Evolutionary conservation across 306 rosid species (phyloP), one percentile per base, ranked within the genome.

Genomic region (Acmispon strigosus): DNA sequence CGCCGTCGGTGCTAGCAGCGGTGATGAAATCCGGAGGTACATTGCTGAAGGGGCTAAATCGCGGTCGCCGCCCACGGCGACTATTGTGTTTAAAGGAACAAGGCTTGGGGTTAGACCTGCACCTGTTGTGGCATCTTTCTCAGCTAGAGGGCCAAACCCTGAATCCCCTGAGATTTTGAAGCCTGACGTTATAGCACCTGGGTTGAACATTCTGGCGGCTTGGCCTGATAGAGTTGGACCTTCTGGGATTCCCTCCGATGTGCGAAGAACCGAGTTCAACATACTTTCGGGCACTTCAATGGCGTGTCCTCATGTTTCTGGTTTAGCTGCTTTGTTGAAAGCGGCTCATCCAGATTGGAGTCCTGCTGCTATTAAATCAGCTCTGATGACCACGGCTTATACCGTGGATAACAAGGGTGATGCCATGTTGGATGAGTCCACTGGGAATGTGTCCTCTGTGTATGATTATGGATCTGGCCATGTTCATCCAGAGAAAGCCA

Each of bases 281-380:
- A 92, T 92, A 8, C 92, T 92, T 9, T 89, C 96, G 0, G 98
- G 98, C 7, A 92, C 98, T 3, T 92, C 98, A 29, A 92, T 92
- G 98, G 98, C 98, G 20, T 92, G 98, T 16, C 98, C 98, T 43
- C 98, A 92, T 42, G 95, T 92, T 41, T 89, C 95, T 0, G 98
- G 98, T 13, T 78, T 89, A 69, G 98, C 86, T 3, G 98, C 98
- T 2, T 70, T 92, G 88, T 68, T 92, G 34, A 92, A 92, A 78
- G 98, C 98, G 0, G 95, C 96, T 0, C 98, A 92, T 50, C 98
- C 98, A 0, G 91, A 84, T 29, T 92, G 98, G 98, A 87, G 92
- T 75, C 92, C 96, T 0, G 95, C 98, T 5, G 90, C 95, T 0
- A 92, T 92, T 16, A 85, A 80, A 69, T 92, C 98, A 0, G 96